Conservation (phyloP, 257 asterid genomes). For the Leonotis leonurus region DNA sequence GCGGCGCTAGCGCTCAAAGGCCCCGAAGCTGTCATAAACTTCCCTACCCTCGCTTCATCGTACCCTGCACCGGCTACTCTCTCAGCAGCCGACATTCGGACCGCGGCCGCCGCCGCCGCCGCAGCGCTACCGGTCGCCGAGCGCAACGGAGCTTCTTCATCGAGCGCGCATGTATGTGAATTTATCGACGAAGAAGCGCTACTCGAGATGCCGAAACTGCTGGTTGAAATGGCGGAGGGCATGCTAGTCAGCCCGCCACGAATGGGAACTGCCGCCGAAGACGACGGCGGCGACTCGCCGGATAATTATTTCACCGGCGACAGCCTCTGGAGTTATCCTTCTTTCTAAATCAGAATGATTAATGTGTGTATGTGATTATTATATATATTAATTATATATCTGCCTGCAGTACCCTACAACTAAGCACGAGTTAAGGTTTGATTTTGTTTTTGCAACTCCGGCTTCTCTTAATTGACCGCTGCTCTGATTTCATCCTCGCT, state of each 20-base stretch:
- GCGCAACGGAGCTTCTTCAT: no score
- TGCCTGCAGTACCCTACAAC: no score
- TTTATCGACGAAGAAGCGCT: conserved; percentile 58
- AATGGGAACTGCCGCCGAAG: conserved; percentile 23
- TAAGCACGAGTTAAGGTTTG: no score
- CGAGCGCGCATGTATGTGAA: conserved; percentile 17
- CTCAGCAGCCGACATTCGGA: conserved; percentile 29
- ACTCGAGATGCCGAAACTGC: conserved; percentile 45
- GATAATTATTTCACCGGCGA: conserved; percentile 24
- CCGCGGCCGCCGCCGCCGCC: conserved; percentile 35
- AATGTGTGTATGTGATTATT: no score
- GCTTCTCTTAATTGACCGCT: no score
- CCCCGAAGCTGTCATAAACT: conserved; percentile 26
- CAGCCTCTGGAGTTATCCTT: conserved; percentile 35
- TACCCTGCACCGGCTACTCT: conserved; percentile 37
- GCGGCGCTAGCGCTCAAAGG: conserved; percentile 55
- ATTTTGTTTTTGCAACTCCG: no score
- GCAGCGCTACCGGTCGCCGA: conserved; percentile 12
- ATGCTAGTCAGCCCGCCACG: conserved; percentile 60
- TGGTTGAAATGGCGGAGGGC: conserved; percentile 57
- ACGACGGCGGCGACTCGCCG: no score
- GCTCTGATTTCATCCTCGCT: no score
- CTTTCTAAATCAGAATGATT: no score
- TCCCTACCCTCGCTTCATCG: conserved; percentile 19
- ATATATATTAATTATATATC: no score